Evolutionary conservation across 176 grass and related monocot genomes (phyloP).

Genomic region (Panicum miliaceum): DNA sequence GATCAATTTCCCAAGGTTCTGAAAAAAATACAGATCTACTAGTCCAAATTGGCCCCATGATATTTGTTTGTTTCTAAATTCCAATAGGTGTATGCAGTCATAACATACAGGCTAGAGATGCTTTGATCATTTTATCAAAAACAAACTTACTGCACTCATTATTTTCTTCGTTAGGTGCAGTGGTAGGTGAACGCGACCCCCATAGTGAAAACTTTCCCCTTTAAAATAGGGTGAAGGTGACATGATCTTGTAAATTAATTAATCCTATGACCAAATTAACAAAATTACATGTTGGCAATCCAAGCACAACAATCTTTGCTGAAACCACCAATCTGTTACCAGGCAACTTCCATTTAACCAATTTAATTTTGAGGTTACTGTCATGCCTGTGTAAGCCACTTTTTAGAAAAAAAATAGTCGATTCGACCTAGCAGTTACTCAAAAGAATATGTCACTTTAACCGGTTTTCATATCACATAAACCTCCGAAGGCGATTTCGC

Average conservation of each 20-base stretch:
- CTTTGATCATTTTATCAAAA: background rate
- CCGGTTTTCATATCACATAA: background rate
- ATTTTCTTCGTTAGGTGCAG: background rate
- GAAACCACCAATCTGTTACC: background rate
- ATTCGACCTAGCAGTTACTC: background rate
- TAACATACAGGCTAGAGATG: background rate
- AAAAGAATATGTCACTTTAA: background rate
- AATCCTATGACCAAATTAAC: background rate
- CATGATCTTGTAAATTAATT: background rate
- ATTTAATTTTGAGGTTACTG: constrained; percentile 13
- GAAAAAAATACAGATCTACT: background rate
- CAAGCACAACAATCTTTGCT: background rate
- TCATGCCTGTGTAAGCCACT: background rate
- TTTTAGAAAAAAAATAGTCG: background rate
- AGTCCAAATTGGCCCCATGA: background rate
- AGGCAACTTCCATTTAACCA: background rate
- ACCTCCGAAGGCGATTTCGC: background rate
- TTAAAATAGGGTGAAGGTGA: background rate
- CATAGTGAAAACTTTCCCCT: background rate
- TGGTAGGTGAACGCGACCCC: background rate
- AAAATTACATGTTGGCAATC: background rate
- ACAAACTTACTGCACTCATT: background rate
- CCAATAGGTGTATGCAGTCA: background rate
- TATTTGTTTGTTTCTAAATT: background rate
- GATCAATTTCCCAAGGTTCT: background rate